Conservation (phyloP, 176 grass and related monocot species). For the Oryza punctata region DNA sequence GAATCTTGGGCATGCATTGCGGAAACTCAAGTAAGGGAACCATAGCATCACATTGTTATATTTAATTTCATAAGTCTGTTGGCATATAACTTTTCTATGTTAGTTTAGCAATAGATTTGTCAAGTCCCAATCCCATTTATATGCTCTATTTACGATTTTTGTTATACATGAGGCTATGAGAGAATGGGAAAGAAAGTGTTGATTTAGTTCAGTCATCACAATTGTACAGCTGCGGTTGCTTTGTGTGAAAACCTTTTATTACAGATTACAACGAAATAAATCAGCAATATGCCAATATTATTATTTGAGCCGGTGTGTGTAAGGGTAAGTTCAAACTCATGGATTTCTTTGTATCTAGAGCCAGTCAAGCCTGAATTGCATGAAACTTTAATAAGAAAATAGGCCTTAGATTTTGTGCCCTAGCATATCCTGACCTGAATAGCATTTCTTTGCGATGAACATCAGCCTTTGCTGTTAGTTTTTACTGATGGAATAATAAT, state of each 20-base stretch:
- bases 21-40: slow-evolving; percentile 82
- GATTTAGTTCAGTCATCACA: slow-evolving; percentile 8
- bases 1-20: slow-evolving; percentile 83
- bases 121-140: neutral
- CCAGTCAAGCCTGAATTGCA: slow-evolving; percentile 3
- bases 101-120: neutral
- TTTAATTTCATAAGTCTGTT: slow-evolving; percentile 5
- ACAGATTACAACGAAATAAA: slow-evolving; percentile 20
- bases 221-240: neutral
- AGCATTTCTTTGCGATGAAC: slow-evolving; percentile 25
- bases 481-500: neutral
- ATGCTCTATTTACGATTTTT: slow-evolving; percentile 6
- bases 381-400: slow-evolving; percentile 1
- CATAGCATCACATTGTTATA: slow-evolving; percentile 12
- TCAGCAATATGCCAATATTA: neutral
- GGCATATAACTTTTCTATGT: slow-evolving; percentile 19
- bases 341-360: neutral
- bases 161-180: slow-evolving; percentile 18
- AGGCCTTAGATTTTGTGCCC: slow-evolving; percentile 6
- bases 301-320: slow-evolving; percentile 4
- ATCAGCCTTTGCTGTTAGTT: neutral
- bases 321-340: neutral
- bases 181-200: slow-evolving; percentile 24
- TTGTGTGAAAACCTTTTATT: neutral
- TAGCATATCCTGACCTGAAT: slow-evolving; percentile 23